A percentile compares a stretch with the other conserved stretches of the same genome.
Conservation (phyloP, 257 asterid genomes). For the Solanum piurae region DNA sequence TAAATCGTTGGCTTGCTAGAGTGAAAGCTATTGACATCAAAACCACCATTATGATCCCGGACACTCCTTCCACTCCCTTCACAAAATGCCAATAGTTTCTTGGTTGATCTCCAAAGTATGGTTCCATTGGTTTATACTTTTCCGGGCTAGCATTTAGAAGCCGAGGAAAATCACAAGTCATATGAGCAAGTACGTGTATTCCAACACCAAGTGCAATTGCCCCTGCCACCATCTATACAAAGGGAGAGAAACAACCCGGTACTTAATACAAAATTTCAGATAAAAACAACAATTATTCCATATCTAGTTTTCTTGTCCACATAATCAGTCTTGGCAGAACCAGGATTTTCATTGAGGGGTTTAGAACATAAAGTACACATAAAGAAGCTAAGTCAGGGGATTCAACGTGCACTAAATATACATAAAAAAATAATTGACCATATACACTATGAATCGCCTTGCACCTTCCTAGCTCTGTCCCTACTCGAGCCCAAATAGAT, state of each 20-base stretch:
- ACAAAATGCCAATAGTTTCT: conserved; percentile 54
- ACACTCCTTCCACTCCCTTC: conserved; percentile 59
- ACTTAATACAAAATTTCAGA: background rate
- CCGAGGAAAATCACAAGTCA: conserved; percentile 76
- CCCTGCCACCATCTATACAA: conserved; percentile 40
- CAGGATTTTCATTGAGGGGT: background rate
- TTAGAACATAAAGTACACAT: background rate
- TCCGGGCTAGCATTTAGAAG: conserved; percentile 32
- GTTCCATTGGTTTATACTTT: conserved; percentile 35
- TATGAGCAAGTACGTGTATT: conserved; percentile 56
- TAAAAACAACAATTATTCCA: background rate
- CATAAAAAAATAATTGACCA: background rate
- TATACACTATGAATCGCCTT: background rate
- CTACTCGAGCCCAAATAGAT: background rate
- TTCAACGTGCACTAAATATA: background rate
- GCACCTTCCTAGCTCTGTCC: background rate
- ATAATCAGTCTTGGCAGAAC: background rate
- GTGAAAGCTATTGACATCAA: conserved; percentile 77
- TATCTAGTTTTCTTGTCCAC: background rate
- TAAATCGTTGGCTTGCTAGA: conserved; percentile 64
- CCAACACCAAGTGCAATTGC: conserved; percentile 66
- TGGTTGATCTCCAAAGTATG: conserved; percentile 54
- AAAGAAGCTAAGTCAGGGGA: background rate
- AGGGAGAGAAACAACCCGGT: background rate
- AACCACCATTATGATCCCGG: conserved; percentile 64